Percentiles rank a stretch among this genome's conserved stretches.
Conservation (phyloP, 192 early-diverging fungal species). For the Mortierella alpina region DNA sequence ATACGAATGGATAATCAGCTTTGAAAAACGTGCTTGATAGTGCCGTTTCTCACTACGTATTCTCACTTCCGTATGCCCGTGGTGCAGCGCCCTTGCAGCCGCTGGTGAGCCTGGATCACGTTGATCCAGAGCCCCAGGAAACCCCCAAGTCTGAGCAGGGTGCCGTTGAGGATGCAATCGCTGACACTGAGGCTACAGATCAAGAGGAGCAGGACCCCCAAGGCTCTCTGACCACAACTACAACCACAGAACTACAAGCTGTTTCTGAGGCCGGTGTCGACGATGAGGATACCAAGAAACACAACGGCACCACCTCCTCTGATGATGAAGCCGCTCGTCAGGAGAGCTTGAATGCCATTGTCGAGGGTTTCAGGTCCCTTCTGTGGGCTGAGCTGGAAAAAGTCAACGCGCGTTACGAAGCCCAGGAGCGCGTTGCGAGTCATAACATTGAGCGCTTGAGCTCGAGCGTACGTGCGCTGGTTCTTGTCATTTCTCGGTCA, state of each 20-base stretch:
- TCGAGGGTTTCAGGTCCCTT: slow-evolving; percentile 51
- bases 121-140: background rate
- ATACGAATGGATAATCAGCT: background rate
- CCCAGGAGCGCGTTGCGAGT: slow-evolving; percentile 41
- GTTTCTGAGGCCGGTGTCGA: background rate
- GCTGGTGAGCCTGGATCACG: slow-evolving; percentile 36
- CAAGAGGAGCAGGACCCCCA: background rate
- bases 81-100: slow-evolving; percentile 26
- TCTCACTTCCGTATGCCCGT: background rate
- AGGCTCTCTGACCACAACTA: no score
- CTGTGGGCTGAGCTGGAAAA: slow-evolving; percentile 62
- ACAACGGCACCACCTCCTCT: background rate
- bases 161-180: background rate
- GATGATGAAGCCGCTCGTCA: slow-evolving; percentile 12
- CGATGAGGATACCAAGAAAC: background rate
- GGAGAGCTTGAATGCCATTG: slow-evolving; percentile 18
- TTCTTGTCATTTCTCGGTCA: background rate
- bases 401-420: slow-evolving; percentile 61
- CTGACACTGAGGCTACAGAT: background rate
- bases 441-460: slow-evolving; percentile 50
- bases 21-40: no score
- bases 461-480: slow-evolving; percentile 33
- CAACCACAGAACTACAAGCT: no score
- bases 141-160: background rate
- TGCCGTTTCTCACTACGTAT: no score